Base-by-base conservation (phyloP, 2,329 filamentous ascomycete genomes). In the Pseudogymnoascus sp. region DNA sequence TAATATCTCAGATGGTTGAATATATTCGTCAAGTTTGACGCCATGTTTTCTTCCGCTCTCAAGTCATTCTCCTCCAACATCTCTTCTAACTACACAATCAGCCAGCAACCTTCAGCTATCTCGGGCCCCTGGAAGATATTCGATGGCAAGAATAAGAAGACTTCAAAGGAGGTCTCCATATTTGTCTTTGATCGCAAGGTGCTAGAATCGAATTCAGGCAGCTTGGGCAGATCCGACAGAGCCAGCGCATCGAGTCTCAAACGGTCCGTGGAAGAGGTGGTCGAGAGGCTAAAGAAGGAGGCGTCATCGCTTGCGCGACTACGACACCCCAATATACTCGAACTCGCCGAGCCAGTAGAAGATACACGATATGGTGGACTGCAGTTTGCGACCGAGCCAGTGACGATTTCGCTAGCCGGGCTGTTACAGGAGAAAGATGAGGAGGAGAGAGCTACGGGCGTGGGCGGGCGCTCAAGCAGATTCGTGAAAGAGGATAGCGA, bases 121-220 rank as follows among this genome's bases (percentile, higher is more conserved):
- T 90, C 93, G 14, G 95, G 95, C 16, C 91, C 93, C 64, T 99
- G 95, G 95, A 96, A 92, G 79, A 95, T 99, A 72, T 93, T 93
- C 82, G 93, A 97, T 78, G 93, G 90, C 64, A 98, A 96, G 81
- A 96, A 96, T 79, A 98, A 97, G 78, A 91, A 89, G 31, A 96
- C 92, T 0, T 91, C 90, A 68, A 96, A 95, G 75, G 76, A 88
- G 6, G 95, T 89, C 62, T 97, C 93, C 14, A 87, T 98, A 68
- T 99, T 98, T 72, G 87, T 98, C 68, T 97, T 98, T 74, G 95
- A 99, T 68, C 88, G 87, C 74, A 96, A 96, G 77, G 85, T 86
- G 0, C 79, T 99, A 62, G 93, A 97, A 64, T 79, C 85, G 8
- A 83, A 88, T 64, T 82, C 84, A 14, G 82, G 80, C 59, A 83